Evolutionary conservation across 1,139 yeast genomes (phyloP), one percentile per base, ranked within the genome.

Genomic region (Candida sp.): DNA sequence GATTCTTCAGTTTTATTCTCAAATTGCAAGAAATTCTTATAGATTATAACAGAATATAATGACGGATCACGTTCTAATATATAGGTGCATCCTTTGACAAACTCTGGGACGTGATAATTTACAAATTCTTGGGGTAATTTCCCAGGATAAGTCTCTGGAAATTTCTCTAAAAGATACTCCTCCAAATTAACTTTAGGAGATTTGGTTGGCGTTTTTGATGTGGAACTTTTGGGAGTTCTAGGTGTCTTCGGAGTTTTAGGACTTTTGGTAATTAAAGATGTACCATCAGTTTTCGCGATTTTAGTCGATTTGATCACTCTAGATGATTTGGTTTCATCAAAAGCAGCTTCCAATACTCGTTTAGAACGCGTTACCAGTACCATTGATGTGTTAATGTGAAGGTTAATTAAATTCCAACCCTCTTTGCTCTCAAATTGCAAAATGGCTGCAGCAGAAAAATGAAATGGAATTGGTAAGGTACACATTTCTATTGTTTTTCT

Each of bases 21-120:
- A 51, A 46, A 73, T n/a, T 41, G 58, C 45, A 47, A 59, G 53
- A 57, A 81, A 44, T 52, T 72, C 39, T 49, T 49, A 41, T 61
- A 54, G 0, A 64, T 66, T 1, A 70, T 52, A 1, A 60, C 63
- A 1, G 63, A 64, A 45, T 72, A 73, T 38, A 74, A 58, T 3
- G 66, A 51, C 0, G 81, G 78, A 47, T 81, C 85, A 8, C 63
- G 55, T 4, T 49, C 44, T 3, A 81, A 44, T 4, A 79, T 58
- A 47, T 64, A 66, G 4, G 66, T 48, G 12, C 77, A 54, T 0
- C 80, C 84, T 19, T 60, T 50, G 21, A 71, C 60, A 50, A 81
- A 80, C 15, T 61, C 67, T 0, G 70, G 66, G 1, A 64, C 60
- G 52, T 84, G 87, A 35, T 45, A 58, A 0, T 61, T 60, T 4